These are phyloP conservation scores for Globisporangium uncinulatum DNA, from an alignment of 352 stramenopile species.

Conservation along the genomic window DNA sequence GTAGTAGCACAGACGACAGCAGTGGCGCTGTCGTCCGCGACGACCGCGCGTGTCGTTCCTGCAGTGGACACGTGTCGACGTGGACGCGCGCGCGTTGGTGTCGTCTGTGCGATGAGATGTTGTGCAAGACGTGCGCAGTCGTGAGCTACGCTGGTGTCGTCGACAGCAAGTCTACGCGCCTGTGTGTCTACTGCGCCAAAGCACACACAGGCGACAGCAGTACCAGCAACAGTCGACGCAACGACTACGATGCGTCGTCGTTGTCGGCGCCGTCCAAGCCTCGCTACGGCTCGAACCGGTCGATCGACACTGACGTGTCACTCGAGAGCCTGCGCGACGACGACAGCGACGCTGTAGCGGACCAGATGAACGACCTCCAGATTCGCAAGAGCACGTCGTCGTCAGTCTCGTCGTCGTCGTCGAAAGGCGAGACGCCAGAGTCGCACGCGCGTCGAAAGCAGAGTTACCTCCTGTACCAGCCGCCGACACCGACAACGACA, in stretches of 20 bases:
- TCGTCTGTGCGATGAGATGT: slow-evolving; percentile 50
- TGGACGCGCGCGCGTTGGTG: slow-evolving; percentile 58
- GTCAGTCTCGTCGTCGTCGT: slow-evolving; percentile 1
- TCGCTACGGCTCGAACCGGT: slow-evolving; percentile 17
- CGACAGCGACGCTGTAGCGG: slow-evolving; percentile 6
- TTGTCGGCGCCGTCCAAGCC: not conserved
- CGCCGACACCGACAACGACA: not conserved
- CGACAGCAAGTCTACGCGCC: slow-evolving; percentile 44
- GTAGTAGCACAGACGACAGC: slow-evolving; percentile 13
- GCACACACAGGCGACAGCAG: not conserved
- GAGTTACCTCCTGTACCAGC: not conserved
- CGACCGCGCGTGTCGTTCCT: slow-evolving; percentile 42
- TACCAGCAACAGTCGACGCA: not conserved
- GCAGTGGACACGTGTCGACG: slow-evolving; percentile 49
- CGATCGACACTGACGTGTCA: slow-evolving; percentile 23
- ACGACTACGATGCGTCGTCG: not conserved
- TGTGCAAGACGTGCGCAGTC: slow-evolving; percentile 57
- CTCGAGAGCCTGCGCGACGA: slow-evolving; percentile 23
- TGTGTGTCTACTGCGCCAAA: slow-evolving; percentile 42
- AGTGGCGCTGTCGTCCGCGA: not conserved
- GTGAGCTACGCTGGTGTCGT: slow-evolving; percentile 28
- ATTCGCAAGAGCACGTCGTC: slow-evolving; percentile 5
- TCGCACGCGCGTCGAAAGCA: not conserved
- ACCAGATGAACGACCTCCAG: slow-evolving; percentile 9
- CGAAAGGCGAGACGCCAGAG: not conserved